Base-by-base conservation (phyloP, 345 rosid genomes). In the Turnera subulata region DNA sequence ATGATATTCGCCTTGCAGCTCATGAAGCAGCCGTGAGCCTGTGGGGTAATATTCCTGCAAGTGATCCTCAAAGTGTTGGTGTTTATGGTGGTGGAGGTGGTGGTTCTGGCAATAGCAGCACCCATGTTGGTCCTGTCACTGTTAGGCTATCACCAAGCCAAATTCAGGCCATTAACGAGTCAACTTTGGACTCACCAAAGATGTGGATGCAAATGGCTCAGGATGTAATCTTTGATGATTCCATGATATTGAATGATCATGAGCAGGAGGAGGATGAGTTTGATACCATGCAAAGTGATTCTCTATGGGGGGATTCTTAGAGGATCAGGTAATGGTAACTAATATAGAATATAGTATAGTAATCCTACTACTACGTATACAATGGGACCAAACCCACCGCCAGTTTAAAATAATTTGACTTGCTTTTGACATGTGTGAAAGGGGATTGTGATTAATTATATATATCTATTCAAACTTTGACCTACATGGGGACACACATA, bases 101-200 rank as follows among this genome's bases (percentile, higher is more conserved):
- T 22, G 6, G 60, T 14, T 35, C 44, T 0, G 58, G 26, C 6
- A 17, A 10, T 26, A 18, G 45, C n/a, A 6, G 46, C 45, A 37
- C 21, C 1, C 21, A 1, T 18, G 50, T 2, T 0, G 86, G 68
- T 15, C 79, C 82, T 5, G 51, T 72, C 33, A 74, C 77, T 11
- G 81, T 86, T 16, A 73, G 88, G 67, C 77, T 92, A 24, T 82
- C 89, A 13, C 77, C 75, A 11, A 86, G 83, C 48, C 86, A 92
- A 58, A 92, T 92, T 54, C 91, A 86, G 55, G 93, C 93, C 9
- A 92, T 86, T 40, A 86, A 81, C 44, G 95, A 89, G 63, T 78
- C 76, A 2, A 89, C 94, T 11, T 24, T 88, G 71, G 94, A 91
- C 65, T 88, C 94, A 2, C 96, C 96, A 2, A 78, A 73, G 65